Evolutionary conservation across 2,329 filamentous ascomycete genomes (phyloP).

Genomic region (Thielaviopsis cerberus): DNA sequence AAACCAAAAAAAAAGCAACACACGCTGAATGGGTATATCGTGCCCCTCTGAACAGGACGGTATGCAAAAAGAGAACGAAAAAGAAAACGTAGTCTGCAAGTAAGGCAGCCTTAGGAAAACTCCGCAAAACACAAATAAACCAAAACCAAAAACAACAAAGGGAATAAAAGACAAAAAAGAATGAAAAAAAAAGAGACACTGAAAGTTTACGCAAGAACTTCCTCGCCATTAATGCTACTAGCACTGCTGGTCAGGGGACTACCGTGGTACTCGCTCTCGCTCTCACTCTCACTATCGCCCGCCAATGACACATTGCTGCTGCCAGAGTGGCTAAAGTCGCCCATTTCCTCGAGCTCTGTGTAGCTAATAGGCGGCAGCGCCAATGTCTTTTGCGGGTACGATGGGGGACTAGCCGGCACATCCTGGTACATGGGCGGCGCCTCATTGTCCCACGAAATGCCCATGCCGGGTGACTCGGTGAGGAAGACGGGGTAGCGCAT

Average conservation of each 20-base stretch:
- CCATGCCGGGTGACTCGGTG: slow-evolving; percentile 68
- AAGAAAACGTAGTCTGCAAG: too few species aligned
- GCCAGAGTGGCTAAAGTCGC: neutral
- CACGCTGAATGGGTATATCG: neutral
- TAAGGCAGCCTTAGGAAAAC: too few species aligned
- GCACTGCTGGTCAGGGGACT: slow-evolving; percentile 5
- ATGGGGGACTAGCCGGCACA: slow-evolving; percentile 69
- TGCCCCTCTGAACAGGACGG: neutral
- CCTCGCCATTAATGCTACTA: slow-evolving; percentile 9
- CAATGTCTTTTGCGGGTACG: slow-evolving; percentile 27
- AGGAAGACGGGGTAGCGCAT: slow-evolving; percentile 77
- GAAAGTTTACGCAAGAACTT: neutral
- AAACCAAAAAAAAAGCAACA: neutral
- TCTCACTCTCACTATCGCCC: neutral
- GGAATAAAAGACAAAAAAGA: neutral
- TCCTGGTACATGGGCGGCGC: slow-evolving; percentile 86
- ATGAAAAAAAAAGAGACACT: neutral
- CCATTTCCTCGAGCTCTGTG: slow-evolving; percentile 8
- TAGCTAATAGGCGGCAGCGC: slow-evolving; percentile 7
- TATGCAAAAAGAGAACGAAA: neutral
- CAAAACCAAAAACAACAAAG: neutral
- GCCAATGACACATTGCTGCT: neutral
- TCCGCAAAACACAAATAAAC: neutral
- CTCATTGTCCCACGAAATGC: slow-evolving; percentile 94
- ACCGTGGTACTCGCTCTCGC: neutral